Evolutionary conservation across 208 protist genomes (phyloP), one percentile per base, ranked within the genome.

Genomic region (Leishmania martiniquensis): DNA sequence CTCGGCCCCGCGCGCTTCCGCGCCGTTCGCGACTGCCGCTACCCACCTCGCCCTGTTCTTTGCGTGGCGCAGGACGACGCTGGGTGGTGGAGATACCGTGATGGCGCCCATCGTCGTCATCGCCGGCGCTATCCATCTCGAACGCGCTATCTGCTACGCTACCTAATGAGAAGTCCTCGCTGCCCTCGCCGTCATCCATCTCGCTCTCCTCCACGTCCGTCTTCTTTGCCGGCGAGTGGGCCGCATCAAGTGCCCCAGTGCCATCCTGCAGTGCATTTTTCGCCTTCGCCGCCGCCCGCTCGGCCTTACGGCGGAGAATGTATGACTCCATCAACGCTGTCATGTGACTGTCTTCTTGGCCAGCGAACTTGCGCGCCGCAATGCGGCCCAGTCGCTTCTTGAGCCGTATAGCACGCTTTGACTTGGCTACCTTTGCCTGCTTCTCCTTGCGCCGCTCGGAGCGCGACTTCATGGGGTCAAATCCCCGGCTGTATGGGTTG

Each of bases 271-370:
- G 32, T 25, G 83, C 73, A 63, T 84, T 52, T 49, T 75, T 85
- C 39, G 78, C 82, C 47, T 81, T 83, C 70, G 93, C 89, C 25
- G 84, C 88, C 1, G 86, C 85, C 2, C 93, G 89, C 81, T 97
- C 92, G 25, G 83, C 89, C 76, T 95, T 95, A 52, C 94, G 87
- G 45, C 92, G 90, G 2, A 87, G 32, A 12, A 94, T 91, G 78
- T 94, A 97, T 15, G 91, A 94, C 80, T 96, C 87, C 94, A 97
- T 97, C 32, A 97, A 76, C 17, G 92, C 88, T 39, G 91, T 93
- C 84, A 87, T 92, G 86, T 97, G 94, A 12, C 72, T 80, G 62
- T 95, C 90, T 67, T 91, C 78, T 77, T 97, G 88, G 12, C 84
- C 65, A 32, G 87, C 83, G 57, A 86, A 94, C 69, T 93, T 89